phyloP scores from a whole-genome alignment of 2,329 filamentous ascomycete species.

The Beauveria pseudobassiana region DNA sequence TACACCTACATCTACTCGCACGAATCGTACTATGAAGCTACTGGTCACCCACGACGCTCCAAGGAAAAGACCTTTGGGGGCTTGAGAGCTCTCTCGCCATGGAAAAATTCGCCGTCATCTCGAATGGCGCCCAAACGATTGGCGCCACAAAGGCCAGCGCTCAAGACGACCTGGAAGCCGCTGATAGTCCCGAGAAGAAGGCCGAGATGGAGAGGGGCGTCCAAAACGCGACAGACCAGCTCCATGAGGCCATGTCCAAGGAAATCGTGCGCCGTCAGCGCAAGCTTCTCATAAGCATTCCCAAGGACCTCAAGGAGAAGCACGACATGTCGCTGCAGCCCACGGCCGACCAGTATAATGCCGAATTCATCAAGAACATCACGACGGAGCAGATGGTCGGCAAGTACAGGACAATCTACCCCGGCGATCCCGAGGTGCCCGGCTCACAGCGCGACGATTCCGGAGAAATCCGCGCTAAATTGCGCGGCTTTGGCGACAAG shows the following conservation, averaged over 20 bases:
- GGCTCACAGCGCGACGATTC: neutral
- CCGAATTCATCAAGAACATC: neutral
- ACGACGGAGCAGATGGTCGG: neutral
- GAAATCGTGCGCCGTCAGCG: neutral
- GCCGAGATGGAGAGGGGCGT: neutral
- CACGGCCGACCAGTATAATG: neutral
- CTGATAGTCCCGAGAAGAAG: neutral
- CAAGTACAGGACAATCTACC: neutral
- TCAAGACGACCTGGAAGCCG: neutral
- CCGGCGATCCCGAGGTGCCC: neutral
- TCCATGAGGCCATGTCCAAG: neutral
- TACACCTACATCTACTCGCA: neutral
- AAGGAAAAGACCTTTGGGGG: neutral
- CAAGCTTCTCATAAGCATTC: neutral
- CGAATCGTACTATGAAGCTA: neutral
- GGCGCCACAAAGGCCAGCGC: neutral
- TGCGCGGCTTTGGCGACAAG: neutral
- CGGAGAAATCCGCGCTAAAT: neutral
- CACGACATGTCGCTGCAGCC: slow-evolving; percentile 1
- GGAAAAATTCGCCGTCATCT: neutral
- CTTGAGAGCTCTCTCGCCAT: neutral
- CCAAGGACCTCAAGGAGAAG: neutral
- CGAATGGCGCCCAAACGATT: slow-evolving; percentile 1
- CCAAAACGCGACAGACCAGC: neutral
- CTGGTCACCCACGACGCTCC: neutral